Percentiles rank a stretch among this genome's conserved stretches.
phyloP scores from a whole-genome alignment of 2,329 filamentous ascomycete species.

The Penicillium freii region DNA sequence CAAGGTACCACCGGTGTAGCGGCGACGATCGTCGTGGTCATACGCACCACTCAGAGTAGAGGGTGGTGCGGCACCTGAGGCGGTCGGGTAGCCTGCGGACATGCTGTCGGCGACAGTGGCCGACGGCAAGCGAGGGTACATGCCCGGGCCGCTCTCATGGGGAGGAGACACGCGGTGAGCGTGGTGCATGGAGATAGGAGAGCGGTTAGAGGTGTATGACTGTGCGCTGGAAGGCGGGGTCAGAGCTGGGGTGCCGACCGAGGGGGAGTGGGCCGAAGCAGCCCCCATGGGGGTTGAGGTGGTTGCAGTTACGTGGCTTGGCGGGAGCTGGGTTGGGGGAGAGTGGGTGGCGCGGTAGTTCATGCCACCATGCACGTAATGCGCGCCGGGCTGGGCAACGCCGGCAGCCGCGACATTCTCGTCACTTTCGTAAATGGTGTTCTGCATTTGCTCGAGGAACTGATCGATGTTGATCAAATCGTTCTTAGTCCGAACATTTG shows the following conservation, averaged over 20 bases:
- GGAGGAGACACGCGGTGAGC: conserved; percentile 52
- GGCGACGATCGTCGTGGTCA: conserved; percentile 59
- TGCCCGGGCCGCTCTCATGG: conserved; percentile 49
- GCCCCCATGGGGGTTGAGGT: conserved; percentile 42
- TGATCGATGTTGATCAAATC: conserved; percentile 92
- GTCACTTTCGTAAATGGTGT: conserved; percentile 91
- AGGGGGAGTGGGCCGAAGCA: conserved; percentile 45
- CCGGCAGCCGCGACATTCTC: conserved; percentile 76
- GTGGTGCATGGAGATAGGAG: conserved; percentile 55
- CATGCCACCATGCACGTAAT: conserved; percentile 58
- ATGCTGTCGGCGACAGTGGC: conserved; percentile 58
- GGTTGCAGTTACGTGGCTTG: conserved; percentile 41
- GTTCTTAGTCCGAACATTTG: conserved; percentile 85
- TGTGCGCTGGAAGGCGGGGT: conserved; percentile 63
- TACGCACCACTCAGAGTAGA: conserved; percentile 60
- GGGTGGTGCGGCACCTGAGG: conserved; percentile 57
- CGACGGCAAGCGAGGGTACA: conserved; percentile 64
- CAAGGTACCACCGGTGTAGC: conserved; percentile 61
- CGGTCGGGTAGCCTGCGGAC: conserved; percentile 50
- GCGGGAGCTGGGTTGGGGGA: conserved; percentile 47
- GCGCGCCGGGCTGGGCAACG: conserved; percentile 69
- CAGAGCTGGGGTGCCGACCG: conserved; percentile 58
- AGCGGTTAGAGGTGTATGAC: conserved; percentile 62
- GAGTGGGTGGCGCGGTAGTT: conserved; percentile 59
- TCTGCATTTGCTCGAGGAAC: conserved; percentile 92